A percentile compares a stretch with the other conserved stretches of the same genome.
Conservation (phyloP, 768 basidiomycete genomes). For the Leccinum fibrillosum region DNA sequence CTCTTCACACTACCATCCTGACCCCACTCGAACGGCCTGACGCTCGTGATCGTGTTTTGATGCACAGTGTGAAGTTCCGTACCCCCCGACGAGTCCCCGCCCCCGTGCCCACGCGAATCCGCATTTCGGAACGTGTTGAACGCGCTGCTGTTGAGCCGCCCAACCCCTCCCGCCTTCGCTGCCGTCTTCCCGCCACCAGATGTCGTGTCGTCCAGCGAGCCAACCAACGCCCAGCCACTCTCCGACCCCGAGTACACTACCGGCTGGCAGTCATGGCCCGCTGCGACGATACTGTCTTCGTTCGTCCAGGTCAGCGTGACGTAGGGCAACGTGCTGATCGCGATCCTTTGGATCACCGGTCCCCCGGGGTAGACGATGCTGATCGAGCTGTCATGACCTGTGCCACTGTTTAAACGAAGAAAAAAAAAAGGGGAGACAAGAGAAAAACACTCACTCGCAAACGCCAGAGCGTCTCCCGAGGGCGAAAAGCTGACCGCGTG, state of each 20-base stretch:
- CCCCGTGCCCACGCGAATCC: conserved; percentile 61
- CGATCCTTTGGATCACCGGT: conserved; percentile 69
- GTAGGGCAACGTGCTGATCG: conserved; percentile 74
- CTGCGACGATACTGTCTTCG: conserved; percentile 81
- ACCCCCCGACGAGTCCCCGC: conserved; percentile 40
- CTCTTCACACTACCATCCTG: conserved; percentile 55
- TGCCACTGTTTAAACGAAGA: neutral
- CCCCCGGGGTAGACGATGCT: conserved; percentile 88
- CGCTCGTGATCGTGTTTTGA: conserved; percentile 97
- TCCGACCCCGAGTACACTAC: conserved; percentile 76
- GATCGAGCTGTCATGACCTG: conserved; percentile 95
- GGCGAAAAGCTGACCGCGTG: conserved; percentile 96
- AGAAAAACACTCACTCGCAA: conserved; percentile 67
- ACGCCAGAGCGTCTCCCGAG: conserved; percentile 90
- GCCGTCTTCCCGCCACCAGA: conserved; percentile 36
- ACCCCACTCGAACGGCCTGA: conserved; percentile 67
- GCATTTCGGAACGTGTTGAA: conserved; percentile 94
- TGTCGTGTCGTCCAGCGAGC: conserved; percentile 83
- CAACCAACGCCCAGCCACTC: conserved; percentile 74
- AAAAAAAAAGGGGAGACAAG: neutral
- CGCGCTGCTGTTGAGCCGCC: conserved; percentile 87
- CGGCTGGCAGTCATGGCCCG: conserved; percentile 98
- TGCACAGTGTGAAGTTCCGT: conserved; percentile 88
- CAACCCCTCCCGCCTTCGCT: conserved; percentile 45
- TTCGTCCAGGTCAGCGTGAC: conserved; percentile 84